A percentile compares a stretch with the other conserved stretches of the same genome.
phyloP scores from a whole-genome alignment of 306 rosid genomes.

The Psophocarpus tetragonolobus region DNA sequence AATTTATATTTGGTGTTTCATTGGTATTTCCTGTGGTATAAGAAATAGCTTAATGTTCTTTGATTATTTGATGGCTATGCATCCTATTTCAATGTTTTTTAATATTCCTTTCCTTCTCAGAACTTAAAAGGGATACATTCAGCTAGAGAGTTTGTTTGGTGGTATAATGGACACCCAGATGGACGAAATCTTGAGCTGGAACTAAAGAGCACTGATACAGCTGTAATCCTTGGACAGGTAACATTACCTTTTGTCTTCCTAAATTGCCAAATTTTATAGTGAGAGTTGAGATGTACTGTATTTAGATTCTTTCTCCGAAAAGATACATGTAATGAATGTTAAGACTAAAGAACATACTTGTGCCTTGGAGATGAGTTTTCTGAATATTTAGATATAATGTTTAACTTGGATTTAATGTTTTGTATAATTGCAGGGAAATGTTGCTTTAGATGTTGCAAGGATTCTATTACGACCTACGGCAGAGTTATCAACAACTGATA shows the following conservation, averaged over 20 bases:
- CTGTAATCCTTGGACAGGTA: slow-evolving; percentile 97
- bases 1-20: slow-evolving; percentile 14
- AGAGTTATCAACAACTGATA: slow-evolving; percentile 82
- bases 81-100: not conserved
- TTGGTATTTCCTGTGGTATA: slow-evolving; percentile 10
- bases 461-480: slow-evolving; percentile 71
- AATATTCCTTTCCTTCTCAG: slow-evolving; percentile 44
- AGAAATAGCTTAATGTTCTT: slow-evolving; percentile 23
- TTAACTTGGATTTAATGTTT: slow-evolving; percentile 12
- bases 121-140: slow-evolving; percentile 70
- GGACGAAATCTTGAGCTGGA: slow-evolving; percentile 69
- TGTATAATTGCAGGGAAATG: slow-evolving; percentile 79
- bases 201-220: slow-evolving; percentile 74
- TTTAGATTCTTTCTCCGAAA: not conserved
- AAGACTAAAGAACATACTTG: not conserved
- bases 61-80: not conserved
- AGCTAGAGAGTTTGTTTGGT: slow-evolving; percentile 98
- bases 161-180: slow-evolving; percentile 99
- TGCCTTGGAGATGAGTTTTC: not conserved
- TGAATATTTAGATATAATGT: not conserved
- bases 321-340: not conserved
- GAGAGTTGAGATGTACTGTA: slow-evolving; percentile 1
- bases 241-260: slow-evolving; percentile 12
- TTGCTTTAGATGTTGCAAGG: slow-evolving; percentile 91
- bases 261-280: not conserved